These are phyloP conservation scores for Backusella macrospora DNA, from an alignment of 192 early-diverging fungal genomes.

Conservation along the genomic window DNA sequence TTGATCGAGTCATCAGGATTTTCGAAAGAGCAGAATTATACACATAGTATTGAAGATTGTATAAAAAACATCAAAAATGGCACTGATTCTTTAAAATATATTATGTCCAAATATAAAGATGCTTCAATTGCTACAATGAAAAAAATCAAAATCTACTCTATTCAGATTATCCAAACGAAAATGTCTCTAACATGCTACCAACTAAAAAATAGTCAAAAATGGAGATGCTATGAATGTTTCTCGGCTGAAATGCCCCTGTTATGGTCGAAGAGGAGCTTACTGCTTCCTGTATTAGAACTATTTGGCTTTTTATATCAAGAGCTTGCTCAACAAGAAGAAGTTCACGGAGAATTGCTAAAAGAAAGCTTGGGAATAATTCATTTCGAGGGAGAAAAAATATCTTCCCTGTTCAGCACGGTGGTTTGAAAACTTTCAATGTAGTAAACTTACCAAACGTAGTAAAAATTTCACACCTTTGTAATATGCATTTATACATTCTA, in stretches of 20 bases:
- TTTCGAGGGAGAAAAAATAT: too few relatives aligned
- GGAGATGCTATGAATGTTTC: not conserved
- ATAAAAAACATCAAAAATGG: slow-evolving; percentile 6
- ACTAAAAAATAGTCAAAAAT: not conserved
- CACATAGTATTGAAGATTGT: not conserved
- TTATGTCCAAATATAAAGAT: not conserved
- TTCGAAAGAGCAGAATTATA: not conserved
- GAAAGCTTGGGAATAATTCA: too few relatives aligned
- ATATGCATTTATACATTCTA: too few relatives aligned
- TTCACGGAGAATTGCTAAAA: too few relatives aligned
- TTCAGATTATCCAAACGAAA: not conserved
- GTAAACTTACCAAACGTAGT: too few relatives aligned
- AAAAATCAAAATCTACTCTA: not conserved
- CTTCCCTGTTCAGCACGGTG: too few relatives aligned
- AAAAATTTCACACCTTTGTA: too few relatives aligned
- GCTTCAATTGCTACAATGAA: not conserved
- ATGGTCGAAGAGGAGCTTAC: too few relatives aligned
- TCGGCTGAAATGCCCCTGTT: not conserved
- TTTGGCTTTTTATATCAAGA: too few relatives aligned
- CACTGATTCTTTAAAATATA: not conserved
- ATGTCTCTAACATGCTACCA: not conserved
- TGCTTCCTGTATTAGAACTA: too few relatives aligned
- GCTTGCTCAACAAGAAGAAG: too few relatives aligned
- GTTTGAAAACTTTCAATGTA: too few relatives aligned
- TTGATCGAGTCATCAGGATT: not conserved